Conservation (phyloP, 345 rosid genomes). For the Salix udensis region DNA sequence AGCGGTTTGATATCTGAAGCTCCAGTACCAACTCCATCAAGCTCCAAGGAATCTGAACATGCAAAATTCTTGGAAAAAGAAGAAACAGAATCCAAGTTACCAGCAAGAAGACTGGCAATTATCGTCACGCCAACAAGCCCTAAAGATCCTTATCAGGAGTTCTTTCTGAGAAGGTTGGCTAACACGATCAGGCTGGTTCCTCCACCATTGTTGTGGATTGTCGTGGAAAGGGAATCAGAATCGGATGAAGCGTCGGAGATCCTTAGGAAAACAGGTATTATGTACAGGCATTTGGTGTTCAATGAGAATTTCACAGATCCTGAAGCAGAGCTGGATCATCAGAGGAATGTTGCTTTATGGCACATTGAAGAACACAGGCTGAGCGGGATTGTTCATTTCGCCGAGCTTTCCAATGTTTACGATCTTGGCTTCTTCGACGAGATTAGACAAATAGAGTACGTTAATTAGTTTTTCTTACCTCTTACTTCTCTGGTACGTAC, state of each 20-base stretch:
- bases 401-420: conserved; percentile 65
- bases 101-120: conserved; percentile 49
- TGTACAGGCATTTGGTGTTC: conserved; percentile 74
- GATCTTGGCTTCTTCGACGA: conserved; percentile 78
- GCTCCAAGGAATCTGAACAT: conserved; percentile 20
- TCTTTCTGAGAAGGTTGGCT: conserved; percentile 63
- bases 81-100: conserved; percentile 1
- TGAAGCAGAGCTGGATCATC: conserved; percentile 62
- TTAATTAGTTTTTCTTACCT: neutral
- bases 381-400: conserved; percentile 80
- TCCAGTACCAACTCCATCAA: conserved; percentile 25
- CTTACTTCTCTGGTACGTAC: neutral
- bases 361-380: conserved; percentile 76
- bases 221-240: conserved; percentile 55
- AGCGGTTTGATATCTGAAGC: conserved; percentile 28
- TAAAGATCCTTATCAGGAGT: conserved; percentile 34
- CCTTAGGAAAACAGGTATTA: conserved; percentile 69
- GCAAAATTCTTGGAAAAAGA: conserved; percentile 3
- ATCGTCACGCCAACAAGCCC: conserved; percentile 58
- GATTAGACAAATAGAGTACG: conserved; percentile 79
- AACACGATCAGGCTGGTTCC: conserved; percentile 56
- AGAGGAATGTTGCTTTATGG: conserved; percentile 68
- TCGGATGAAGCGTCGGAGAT: conserved; percentile 38
- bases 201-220: conserved; percentile 77
- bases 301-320: conserved; percentile 62